These are phyloP conservation scores for Solanum arcanum DNA, from an alignment of 257 asterid genomes.

Conservation along the genomic window DNA sequence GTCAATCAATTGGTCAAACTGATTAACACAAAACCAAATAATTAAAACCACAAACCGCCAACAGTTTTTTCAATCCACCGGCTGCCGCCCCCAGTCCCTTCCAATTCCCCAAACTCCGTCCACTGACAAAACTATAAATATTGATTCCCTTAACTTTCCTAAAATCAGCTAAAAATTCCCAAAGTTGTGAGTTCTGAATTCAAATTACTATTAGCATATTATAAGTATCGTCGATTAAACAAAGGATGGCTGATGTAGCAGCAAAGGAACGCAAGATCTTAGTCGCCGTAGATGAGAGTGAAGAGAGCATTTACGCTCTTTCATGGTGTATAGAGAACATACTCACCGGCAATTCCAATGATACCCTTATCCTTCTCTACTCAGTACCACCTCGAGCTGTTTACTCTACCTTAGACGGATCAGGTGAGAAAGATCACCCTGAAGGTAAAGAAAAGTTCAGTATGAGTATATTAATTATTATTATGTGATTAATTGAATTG, in stretches of 20 bases:
- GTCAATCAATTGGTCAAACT: background rate
- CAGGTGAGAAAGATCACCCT: slow-evolving; percentile 27
- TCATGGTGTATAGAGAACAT: slow-evolving; percentile 57
- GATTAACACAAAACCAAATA: background rate
- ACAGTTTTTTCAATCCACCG: slow-evolving; percentile 4
- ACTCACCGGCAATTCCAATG: slow-evolving; percentile 17
- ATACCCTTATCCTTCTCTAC: slow-evolving; percentile 44
- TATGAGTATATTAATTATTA: background rate
- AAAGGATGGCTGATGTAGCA: slow-evolving; percentile 6
- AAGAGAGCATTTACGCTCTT: slow-evolving; percentile 57
- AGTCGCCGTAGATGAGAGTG: slow-evolving; percentile 66
- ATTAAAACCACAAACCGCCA: slow-evolving; percentile 19
- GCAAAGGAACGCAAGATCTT: slow-evolving; percentile 38
- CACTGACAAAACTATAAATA: slow-evolving; percentile 2
- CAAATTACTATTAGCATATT: no score
- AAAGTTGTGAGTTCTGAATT: background rate
- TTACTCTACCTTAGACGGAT: slow-evolving; percentile 38
- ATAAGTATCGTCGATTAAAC: background rate
- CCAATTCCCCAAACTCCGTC: background rate
- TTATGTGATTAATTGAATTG: background rate
- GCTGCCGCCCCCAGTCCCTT: background rate
- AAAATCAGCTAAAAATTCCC: background rate
- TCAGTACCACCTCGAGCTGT: slow-evolving; percentile 30
- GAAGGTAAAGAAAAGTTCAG: background rate
- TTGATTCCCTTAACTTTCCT: background rate